phyloP scores from a whole-genome alignment of 73 alveolate species.

The Uronychia binucleata region DNA sequence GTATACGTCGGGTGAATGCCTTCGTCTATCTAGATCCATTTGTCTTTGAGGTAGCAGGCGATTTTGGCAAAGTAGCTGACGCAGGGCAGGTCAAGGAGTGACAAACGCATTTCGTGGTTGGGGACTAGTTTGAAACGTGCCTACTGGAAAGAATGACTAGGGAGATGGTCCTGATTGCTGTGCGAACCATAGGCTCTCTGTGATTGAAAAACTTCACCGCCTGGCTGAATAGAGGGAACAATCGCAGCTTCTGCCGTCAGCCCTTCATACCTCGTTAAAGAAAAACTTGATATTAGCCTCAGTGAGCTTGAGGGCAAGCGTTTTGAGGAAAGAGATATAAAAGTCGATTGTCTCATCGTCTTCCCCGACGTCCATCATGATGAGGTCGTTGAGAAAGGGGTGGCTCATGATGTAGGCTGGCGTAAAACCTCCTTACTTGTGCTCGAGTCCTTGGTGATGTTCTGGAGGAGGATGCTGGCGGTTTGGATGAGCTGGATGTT shows the following conservation, averaged over 20 bases:
- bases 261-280: neutral
- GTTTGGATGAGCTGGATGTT: slow-evolving; percentile 37
- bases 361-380: neutral
- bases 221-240: neutral
- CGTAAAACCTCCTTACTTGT: neutral
- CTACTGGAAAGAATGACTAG: neutral
- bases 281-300: neutral
- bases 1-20: neutral
- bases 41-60: neutral
- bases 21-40: neutral
- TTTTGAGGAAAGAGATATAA: neutral
- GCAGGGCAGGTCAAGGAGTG: neutral
- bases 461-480: slow-evolving; percentile 2
- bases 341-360: neutral
- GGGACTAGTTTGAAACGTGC: neutral
- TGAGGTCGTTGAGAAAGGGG: neutral
- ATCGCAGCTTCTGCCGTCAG: neutral
- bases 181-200: neutral
- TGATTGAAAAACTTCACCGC: neutral
- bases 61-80: neutral
- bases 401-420: neutral
- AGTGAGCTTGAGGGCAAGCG: neutral
- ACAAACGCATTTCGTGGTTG: neutral
- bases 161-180: neutral
- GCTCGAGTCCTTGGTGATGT: neutral